Conservation (phyloP, 2,329 filamentous ascomycete genomes). For the Aspergillus proliferans region DNA sequence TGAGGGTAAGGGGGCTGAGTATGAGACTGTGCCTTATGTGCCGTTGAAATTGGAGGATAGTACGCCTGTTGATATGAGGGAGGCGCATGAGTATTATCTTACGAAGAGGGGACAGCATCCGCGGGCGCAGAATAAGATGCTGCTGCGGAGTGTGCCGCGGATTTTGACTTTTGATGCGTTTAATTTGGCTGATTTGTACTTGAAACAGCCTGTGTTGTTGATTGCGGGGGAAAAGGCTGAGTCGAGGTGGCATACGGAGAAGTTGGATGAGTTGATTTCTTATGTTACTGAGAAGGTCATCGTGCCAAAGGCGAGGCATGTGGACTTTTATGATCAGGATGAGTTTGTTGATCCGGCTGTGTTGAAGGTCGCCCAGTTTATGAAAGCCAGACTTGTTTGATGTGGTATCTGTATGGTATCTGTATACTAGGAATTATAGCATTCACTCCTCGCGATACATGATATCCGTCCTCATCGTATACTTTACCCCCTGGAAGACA, state of each 20-base stretch:
- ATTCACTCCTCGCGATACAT: conserved; percentile 37
- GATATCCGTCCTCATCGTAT: conserved; percentile 51
- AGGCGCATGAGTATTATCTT: background rate
- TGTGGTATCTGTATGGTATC: background rate
- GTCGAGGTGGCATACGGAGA: conserved; percentile 11
- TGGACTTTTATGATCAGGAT: conserved; percentile 8
- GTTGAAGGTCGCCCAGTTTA: background rate
- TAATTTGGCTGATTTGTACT: conserved; percentile 5
- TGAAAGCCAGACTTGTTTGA: background rate
- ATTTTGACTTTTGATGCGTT: conserved; percentile 8
- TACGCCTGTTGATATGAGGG: background rate
- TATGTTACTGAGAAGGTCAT: conserved; percentile 10
- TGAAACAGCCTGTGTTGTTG: conserved; percentile 6
- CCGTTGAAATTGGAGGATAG: background rate
- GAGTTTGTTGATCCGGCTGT: background rate
- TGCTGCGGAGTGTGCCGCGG: conserved; percentile 1
- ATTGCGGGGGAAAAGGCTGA: conserved; percentile 7
- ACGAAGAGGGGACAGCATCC: conserved; percentile 1
- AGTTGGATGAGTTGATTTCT: conserved; percentile 8
- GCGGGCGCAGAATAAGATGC: conserved; percentile 5
- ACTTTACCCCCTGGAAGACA: conserved; percentile 49
- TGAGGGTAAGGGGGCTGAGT: background rate
- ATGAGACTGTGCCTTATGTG: background rate
- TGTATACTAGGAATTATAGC: too few species aligned
- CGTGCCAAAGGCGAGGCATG: conserved; percentile 8